Conservation (phyloP, 345 rosid species). For the Populus simonii region DNA sequence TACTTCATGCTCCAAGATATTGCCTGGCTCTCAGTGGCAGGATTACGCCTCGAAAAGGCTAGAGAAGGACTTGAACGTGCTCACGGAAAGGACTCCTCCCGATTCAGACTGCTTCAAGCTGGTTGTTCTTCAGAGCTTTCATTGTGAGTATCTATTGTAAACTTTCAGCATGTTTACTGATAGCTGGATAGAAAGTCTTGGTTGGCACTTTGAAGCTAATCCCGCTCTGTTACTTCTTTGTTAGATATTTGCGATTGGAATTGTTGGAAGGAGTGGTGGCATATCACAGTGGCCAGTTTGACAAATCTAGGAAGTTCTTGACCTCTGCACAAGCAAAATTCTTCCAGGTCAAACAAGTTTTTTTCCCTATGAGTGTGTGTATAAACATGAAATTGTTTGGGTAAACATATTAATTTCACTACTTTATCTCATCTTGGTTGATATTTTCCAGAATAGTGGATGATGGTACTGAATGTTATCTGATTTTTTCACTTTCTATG, state of each 20-base stretch:
- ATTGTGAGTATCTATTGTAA: slow-evolving; percentile 44
- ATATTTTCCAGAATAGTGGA: neutral
- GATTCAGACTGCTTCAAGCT: slow-evolving; percentile 78
- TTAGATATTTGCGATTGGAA: slow-evolving; percentile 80
- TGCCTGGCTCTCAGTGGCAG: slow-evolving; percentile 83
- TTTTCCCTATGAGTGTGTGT: neutral
- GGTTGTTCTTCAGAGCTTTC: slow-evolving; percentile 78
- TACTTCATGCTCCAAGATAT: slow-evolving; percentile 86
- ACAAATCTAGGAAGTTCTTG: slow-evolving; percentile 53
- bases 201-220: slow-evolving; percentile 11
- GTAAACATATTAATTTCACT: neutral
- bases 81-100: slow-evolving; percentile 85
- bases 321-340: slow-evolving; percentile 74
- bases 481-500: neutral
- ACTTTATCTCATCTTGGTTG: neutral
- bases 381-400: neutral
- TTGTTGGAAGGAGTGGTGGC: slow-evolving; percentile 93
- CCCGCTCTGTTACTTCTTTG: slow-evolving; percentile 4
- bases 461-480: neutral
- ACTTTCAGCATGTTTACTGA: neutral
- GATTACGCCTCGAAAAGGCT: slow-evolving; percentile 72
- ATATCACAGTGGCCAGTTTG: slow-evolving; percentile 74
- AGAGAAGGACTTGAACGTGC: slow-evolving; percentile 88
- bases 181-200: neutral
- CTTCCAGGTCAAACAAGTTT: slow-evolving; percentile 49